These are phyloP conservation scores for Mycena rosella DNA, from an alignment of 768 basidiomycete genomes.

Conservation along the genomic window DNA sequence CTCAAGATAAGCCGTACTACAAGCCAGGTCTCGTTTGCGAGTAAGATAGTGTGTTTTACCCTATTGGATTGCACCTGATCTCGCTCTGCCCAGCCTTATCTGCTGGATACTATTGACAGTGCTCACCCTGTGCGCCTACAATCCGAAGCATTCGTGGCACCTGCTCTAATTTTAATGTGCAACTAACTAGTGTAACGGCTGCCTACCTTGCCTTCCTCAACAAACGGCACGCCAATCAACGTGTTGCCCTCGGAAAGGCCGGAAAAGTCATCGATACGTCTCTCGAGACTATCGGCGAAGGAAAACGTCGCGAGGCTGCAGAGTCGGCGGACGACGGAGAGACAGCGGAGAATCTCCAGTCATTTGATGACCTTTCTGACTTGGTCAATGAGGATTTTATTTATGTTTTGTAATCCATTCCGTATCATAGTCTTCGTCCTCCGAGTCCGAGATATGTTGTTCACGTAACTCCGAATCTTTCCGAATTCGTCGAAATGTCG, in stretches of 20 bases:
- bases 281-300: conserved; percentile 45
- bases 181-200: conserved; percentile 46
- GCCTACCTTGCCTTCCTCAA: conserved; percentile 54
- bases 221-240: conserved; percentile 49
- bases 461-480: too few species aligned
- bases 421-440: not conserved
- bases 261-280: conserved; percentile 53
- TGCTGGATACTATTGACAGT: conserved; percentile 55
- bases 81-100: conserved; percentile 43
- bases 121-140: conserved; percentile 47
- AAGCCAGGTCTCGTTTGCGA: conserved; percentile 54
- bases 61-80: not conserved
- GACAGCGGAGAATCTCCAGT: conserved; percentile 45
- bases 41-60: conserved; percentile 41
- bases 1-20: conserved; percentile 54
- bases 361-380: conserved; percentile 57
- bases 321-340: conserved; percentile 29
- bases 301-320: conserved; percentile 19
- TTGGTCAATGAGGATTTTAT: conserved; percentile 49
- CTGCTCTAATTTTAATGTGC: not conserved
- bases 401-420: conserved; percentile 40
- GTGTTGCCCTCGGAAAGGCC: conserved; percentile 51
- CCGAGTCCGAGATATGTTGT: too few species aligned
- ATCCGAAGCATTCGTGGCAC: not conserved
- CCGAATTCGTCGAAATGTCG: not conserved